Evolutionary conservation across 139 green algal species (phyloP).

Genomic region (Gonium pectorale): DNA sequence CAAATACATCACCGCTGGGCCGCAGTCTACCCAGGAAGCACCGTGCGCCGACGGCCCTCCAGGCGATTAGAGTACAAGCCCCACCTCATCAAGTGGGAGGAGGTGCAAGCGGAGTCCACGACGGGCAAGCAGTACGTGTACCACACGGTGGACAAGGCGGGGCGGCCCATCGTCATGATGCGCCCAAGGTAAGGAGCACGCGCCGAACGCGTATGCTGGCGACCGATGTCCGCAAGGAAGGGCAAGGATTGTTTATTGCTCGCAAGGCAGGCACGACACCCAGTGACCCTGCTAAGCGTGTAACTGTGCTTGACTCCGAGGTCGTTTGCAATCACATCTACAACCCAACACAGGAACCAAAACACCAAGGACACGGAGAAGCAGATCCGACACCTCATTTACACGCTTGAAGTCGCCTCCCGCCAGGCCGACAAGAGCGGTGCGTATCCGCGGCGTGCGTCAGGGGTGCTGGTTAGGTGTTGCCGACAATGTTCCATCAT

Average conservation of each 20-base stretch:
- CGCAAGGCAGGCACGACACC: not conserved
- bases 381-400: slow-evolving; percentile 85
- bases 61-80: slow-evolving; percentile 78
- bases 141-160: slow-evolving; percentile 66
- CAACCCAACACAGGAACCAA: slow-evolving; percentile 72
- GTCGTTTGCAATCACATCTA: too few relatives aligned
- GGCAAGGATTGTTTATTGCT: not conserved
- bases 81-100: slow-evolving; percentile 73
- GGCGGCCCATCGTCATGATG: slow-evolving; percentile 83
- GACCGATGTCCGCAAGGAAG: not conserved
- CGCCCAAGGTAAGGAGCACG: slow-evolving; percentile 69
- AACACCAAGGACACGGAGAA: slow-evolving; percentile 64
- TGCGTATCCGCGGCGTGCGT: slow-evolving; percentile 20
- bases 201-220: not conserved
- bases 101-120: slow-evolving; percentile 66
- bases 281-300: too few relatives aligned
- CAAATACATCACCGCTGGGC: too few relatives aligned
- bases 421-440: slow-evolving; percentile 66
- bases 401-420: slow-evolving; percentile 80
- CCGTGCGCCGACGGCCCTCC: too few relatives aligned
- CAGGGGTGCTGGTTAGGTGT: not conserved
- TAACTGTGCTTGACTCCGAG: too few relatives aligned
- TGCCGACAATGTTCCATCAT: too few relatives aligned
- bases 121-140: slow-evolving; percentile 82
- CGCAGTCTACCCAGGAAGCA: too few relatives aligned